Percentiles rank a stretch among this genome's conserved stretches.
phyloP scores from a whole-genome alignment of 768 basidiomycete genomes.

The Pulveroboletus sp. region DNA sequence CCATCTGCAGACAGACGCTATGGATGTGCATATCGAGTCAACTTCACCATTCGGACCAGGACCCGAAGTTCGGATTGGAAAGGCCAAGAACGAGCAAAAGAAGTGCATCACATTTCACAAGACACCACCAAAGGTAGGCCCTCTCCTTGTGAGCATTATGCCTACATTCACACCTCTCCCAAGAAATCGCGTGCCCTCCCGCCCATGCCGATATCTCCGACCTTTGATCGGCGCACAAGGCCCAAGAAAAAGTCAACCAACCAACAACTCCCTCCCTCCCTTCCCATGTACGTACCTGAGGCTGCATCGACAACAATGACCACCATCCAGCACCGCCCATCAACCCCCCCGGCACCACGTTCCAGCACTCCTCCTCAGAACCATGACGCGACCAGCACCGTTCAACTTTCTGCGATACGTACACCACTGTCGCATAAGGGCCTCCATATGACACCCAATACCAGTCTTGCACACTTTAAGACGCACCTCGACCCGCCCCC shows the following conservation, averaged over 20 bases:
- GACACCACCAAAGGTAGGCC: slow-evolving; percentile 27
- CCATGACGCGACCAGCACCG: slow-evolving; percentile 21
- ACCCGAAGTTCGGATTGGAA: slow-evolving; percentile 6
- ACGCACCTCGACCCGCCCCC: slow-evolving; percentile 63
- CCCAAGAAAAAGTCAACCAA: slow-evolving; percentile 17
- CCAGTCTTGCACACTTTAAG: slow-evolving; percentile 66
- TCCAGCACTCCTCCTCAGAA: slow-evolving; percentile 38
- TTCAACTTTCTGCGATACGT: slow-evolving; percentile 52
- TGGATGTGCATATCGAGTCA: slow-evolving; percentile 14
- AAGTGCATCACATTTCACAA: slow-evolving; percentile 13
- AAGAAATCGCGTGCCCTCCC: slow-evolving; percentile 37
- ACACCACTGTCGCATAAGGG: slow-evolving; percentile 68
- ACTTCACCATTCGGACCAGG: slow-evolving; percentile 14
- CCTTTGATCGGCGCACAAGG: slow-evolving; percentile 34
- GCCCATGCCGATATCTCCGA: slow-evolving; percentile 45
- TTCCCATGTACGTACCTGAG: slow-evolving; percentile 26
- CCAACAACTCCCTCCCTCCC: slow-evolving; percentile 16
- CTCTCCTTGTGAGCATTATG: neutral
- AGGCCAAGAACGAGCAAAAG: slow-evolving; percentile 20
- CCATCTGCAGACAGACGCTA: slow-evolving; percentile 14
- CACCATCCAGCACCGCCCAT: slow-evolving; percentile 16
- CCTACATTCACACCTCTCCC: slow-evolving; percentile 1
- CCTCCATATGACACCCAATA: slow-evolving; percentile 62
- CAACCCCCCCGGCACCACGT: slow-evolving; percentile 33
- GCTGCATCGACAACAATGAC: slow-evolving; percentile 10